Evolutionary conservation across 371 early-diverging fungal species (phyloP).

Genomic region (Homolaphlyctis polyrhiza): DNA sequence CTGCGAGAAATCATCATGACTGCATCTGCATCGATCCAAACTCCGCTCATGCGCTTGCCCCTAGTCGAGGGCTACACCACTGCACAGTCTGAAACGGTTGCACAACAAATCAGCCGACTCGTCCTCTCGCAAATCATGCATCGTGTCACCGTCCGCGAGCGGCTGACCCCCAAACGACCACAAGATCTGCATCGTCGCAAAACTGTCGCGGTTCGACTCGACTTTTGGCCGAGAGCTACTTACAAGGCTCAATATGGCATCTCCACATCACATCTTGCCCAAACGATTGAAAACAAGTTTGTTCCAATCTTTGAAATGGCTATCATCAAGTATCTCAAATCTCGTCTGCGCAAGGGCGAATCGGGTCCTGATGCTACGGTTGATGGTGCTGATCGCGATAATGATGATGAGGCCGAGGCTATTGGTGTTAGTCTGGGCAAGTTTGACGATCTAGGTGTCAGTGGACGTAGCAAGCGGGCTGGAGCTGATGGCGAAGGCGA

Average conservation of each 20-base stretch:
- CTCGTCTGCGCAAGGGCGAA: constrained; percentile 24
- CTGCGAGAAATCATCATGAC: constrained; percentile 99
- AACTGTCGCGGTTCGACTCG: constrained; percentile 70
- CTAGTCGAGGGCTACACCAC: constrained; percentile 43
- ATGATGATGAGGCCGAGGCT: constrained; percentile 21
- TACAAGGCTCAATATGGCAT: constrained; percentile 76
- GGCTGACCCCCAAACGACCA: constrained; percentile 21
- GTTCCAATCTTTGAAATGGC: constrained; percentile 63
- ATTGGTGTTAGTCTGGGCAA: constrained; percentile 35
- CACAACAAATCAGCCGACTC: constrained; percentile 48
- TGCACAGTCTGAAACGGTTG: constrained; percentile 17
- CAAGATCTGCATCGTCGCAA: constrained; percentile 25
- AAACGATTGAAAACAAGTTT: constrained; percentile 67
- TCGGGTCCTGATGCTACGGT: constrained; percentile 13
- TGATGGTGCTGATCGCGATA: constrained; percentile 37
- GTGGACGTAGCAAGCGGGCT: constrained; percentile 2
- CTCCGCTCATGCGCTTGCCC: constrained; percentile 91
- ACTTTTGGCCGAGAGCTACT: constrained; percentile 75
- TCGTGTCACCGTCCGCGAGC: constrained; percentile 53
- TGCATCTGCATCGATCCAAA: constrained; percentile 90
- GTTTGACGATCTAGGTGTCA: constrained; percentile 6
- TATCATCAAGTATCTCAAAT: constrained; percentile 59
- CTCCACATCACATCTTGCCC: constrained; percentile 59
- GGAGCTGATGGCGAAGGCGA: constrained; percentile 26
- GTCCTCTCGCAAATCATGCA: constrained; percentile 80